Percentiles rank a stretch among this genome's conserved stretches.
phyloP scores from a whole-genome alignment of 768 basidiomycete genomes.

The Guyanaporus albipodus region DNA sequence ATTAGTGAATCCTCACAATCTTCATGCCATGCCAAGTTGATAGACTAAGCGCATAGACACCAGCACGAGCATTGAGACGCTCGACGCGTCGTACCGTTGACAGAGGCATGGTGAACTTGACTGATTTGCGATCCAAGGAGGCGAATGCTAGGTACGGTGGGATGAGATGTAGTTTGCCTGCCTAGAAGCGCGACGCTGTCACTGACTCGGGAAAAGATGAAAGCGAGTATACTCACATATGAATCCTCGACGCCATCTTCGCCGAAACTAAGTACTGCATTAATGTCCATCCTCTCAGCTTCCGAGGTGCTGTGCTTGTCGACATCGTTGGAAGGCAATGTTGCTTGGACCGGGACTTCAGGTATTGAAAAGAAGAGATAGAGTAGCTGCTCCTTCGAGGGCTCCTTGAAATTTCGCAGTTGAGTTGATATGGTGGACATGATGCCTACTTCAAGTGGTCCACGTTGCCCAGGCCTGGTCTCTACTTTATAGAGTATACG shows the following conservation, averaged over 20 bases:
- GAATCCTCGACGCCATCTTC: conserved; percentile 83
- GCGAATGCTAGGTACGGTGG: conserved; percentile 88
- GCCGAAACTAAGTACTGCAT: conserved; percentile 78
- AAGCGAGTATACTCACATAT: conserved; percentile 59
- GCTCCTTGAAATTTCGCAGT: conserved; percentile 89
- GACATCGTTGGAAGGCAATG: conserved; percentile 17
- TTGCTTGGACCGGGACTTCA: conserved; percentile 26
- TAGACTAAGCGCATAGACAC: conserved; percentile 93
- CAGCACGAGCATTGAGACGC: conserved; percentile 86
- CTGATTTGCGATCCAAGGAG: conserved; percentile 89
- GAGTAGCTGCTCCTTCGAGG: conserved; percentile 80
- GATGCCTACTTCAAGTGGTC: conserved; percentile 7
- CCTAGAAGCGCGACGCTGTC: conserved; percentile 41
- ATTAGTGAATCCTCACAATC: conserved; percentile 50
- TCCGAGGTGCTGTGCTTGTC: conserved; percentile 34
- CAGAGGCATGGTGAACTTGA: conserved; percentile 86
- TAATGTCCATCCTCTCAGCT: conserved; percentile 78
- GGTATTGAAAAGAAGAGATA: conserved; percentile 87
- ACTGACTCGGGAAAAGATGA: background rate
- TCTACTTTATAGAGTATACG: background rate
- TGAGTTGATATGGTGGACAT: conserved; percentile 87
- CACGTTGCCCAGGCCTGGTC: background rate
- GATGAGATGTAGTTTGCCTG: conserved; percentile 85
- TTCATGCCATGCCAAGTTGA: conserved; percentile 93
- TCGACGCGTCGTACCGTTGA: conserved; percentile 93